phyloP scores from a whole-genome alignment of 176 grass and related monocot species.

The Hyparrhenia diplandra region DNA sequence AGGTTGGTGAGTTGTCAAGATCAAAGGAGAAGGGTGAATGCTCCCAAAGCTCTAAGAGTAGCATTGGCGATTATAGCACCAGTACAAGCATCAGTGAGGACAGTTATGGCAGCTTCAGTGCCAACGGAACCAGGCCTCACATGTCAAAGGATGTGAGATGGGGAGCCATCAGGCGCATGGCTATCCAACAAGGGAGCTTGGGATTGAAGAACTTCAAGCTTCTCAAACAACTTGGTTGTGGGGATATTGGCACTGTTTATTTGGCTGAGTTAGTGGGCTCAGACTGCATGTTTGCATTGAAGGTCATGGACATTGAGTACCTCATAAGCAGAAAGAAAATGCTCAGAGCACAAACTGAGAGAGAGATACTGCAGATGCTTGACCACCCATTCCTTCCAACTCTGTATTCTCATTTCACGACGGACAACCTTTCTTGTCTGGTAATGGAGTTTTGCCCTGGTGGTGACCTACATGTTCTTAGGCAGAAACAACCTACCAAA shows the following conservation, averaged over 20 bases:
- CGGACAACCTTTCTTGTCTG: slow-evolving; percentile 92
- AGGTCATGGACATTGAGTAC: slow-evolving; percentile 96
- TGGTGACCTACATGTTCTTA: slow-evolving; percentile 84
- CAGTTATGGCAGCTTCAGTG: slow-evolving; percentile 69
- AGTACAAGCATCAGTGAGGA: slow-evolving; percentile 93
- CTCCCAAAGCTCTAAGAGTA: slow-evolving; percentile 96
- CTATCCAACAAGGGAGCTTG: slow-evolving; percentile 68
- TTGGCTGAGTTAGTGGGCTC: slow-evolving; percentile 79
- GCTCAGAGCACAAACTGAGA: slow-evolving; percentile 92
- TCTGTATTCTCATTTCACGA: slow-evolving; percentile 91
- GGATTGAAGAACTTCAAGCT: slow-evolving; percentile 92
- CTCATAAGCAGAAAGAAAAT: slow-evolving; percentile 92
- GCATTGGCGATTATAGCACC: slow-evolving; percentile 94
- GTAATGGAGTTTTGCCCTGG: slow-evolving; percentile 98
- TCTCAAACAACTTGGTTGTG: slow-evolving; percentile 88
- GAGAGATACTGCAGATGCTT: slow-evolving; percentile 96
- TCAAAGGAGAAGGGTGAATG: slow-evolving; percentile 91
- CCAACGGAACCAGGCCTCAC: slow-evolving; percentile 77
- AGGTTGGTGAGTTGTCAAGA: slow-evolving; percentile 45
- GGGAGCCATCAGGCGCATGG: slow-evolving; percentile 61
- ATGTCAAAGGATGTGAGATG: slow-evolving; percentile 97
- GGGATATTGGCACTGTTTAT: slow-evolving; percentile 98
- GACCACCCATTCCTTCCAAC: slow-evolving; percentile 96
- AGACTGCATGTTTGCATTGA: slow-evolving; percentile 92
- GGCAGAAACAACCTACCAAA: slow-evolving; percentile 88